Percentiles rank a stretch among this genome's conserved stretches.
Evolutionary conservation across 1,284 basidiomycete species (phyloP).

Genomic region (Ceratobasidium theobromae): DNA sequence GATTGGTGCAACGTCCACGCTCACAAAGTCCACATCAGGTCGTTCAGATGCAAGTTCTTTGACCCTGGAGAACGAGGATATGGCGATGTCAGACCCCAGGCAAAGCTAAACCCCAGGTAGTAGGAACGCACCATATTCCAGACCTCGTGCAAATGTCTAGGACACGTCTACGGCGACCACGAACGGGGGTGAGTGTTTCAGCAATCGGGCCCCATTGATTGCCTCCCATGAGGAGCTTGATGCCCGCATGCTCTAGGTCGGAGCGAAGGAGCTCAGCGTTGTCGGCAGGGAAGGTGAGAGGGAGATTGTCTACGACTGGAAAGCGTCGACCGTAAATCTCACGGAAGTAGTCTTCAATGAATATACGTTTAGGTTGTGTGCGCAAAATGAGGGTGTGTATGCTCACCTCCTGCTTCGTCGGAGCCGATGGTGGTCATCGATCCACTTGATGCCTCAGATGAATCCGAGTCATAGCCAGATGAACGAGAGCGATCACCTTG

Average conservation of each 20-base stretch:
- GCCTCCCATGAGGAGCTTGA: slow-evolving; percentile 32
- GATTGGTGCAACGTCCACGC: slow-evolving; percentile 35
- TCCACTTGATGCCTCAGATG: slow-evolving; percentile 9
- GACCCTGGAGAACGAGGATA: slow-evolving; percentile 26
- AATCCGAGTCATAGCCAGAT: slow-evolving; percentile 26
- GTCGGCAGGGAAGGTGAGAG: slow-evolving; percentile 33
- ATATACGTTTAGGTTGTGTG: neutral
- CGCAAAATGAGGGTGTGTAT: neutral
- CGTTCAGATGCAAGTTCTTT: slow-evolving; percentile 34
- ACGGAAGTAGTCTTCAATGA: slow-evolving; percentile 32
- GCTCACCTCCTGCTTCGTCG: slow-evolving; percentile 35
- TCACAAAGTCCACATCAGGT: slow-evolving; percentile 35
- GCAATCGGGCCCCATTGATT: slow-evolving; percentile 34
- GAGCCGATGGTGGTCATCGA: slow-evolving; percentile 36
- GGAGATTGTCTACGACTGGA: slow-evolving; percentile 31
- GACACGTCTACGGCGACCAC: slow-evolving; percentile 32
- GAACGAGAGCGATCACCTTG: slow-evolving; percentile 26
- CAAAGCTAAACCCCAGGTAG: neutral
- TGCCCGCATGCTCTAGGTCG: slow-evolving; percentile 27
- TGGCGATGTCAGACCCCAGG: slow-evolving; percentile 14
- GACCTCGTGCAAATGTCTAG: slow-evolving; percentile 36
- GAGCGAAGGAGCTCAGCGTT: slow-evolving; percentile 31
- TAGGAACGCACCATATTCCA: slow-evolving; percentile 32
- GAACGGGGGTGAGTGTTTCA: slow-evolving; percentile 20
- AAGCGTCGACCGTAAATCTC: slow-evolving; percentile 34